Evolutionary conservation across 352 stramenopile species (phyloP), one percentile per base, ranked within the genome.

Genomic region (Phytophthora podocarpi): DNA sequence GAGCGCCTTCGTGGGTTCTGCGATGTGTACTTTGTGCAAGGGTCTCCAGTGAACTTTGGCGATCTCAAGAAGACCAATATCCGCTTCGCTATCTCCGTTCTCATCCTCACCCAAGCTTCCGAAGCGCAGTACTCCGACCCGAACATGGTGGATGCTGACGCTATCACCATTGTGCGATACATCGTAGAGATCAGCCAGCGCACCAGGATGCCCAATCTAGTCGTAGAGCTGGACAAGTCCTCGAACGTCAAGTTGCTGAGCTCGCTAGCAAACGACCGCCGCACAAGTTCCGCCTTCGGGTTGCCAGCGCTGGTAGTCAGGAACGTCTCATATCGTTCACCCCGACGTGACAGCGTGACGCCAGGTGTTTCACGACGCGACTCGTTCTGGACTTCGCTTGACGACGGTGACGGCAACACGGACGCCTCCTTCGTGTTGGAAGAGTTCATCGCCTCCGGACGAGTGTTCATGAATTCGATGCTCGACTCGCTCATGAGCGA

Each of bases 141-240:
- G 5, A 93, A 93, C 46, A 93, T 93, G 85, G 72, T 93, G 5
- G 85, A 93, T 37, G 82, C 85, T 5, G 79, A 93, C 45, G 85
- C 85, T 9, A 93, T 93, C 59, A 93, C 85, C 5, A 90, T 81
- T 26, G 69, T 93, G 57, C 80, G 82, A 1, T 91, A 90, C 50
- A 93, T 93, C 20, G 74, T 93, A 12, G 85, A 93, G 72, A 91
- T 89, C 51, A 89, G 75, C 27, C 80, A 90, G 52, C 79, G 74
- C 20, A 76, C 71, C 5, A 51, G 55, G 18, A 88, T 90, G 72
- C 82, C 79, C 1, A 93, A 91, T 36, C 59, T 93, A 16, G 75
- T 93, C 0, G 80, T 91, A 1, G 85, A 93, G 41, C 57, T 93
- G 0, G 83, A 87, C 26, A 83, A 85, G 13, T 66, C 82, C 4